phyloP scores from a whole-genome alignment of 2,329 filamentous ascomycete genomes.

The Davidsoniella australis region DNA sequence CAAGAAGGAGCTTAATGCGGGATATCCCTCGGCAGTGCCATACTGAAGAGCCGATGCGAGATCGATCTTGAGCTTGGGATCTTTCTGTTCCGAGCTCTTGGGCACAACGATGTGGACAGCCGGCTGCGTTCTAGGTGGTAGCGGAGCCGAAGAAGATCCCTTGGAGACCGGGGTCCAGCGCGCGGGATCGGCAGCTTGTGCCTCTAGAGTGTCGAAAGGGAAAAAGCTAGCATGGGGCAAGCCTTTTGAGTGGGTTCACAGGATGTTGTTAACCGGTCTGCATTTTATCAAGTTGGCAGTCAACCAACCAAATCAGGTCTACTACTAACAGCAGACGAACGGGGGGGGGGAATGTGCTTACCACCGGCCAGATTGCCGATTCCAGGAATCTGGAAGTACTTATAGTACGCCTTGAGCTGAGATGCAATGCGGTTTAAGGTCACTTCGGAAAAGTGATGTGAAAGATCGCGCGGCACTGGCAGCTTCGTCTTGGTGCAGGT shows the following conservation, averaged over 20 bases:
- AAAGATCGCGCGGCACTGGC: slow-evolving; percentile 48
- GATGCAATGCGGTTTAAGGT: slow-evolving; percentile 49
- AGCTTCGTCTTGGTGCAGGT: not conserved
- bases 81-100: slow-evolving; percentile 39
- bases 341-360: slow-evolving; percentile 21
- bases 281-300: not conserved
- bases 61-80: slow-evolving; percentile 57
- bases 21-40: slow-evolving; percentile 66
- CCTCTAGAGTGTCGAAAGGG: slow-evolving; percentile 80
- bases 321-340: not conserved
- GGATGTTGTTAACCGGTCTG: not conserved
- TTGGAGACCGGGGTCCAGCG: slow-evolving; percentile 46
- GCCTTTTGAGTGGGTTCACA: slow-evolving; percentile 28
- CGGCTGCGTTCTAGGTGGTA: slow-evolving; percentile 18
- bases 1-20: slow-evolving; percentile 59
- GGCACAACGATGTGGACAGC: slow-evolving; percentile 50
- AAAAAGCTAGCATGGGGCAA: slow-evolving; percentile 71
- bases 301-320: no score
- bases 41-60: slow-evolving; percentile 73
- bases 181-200: slow-evolving; percentile 55
- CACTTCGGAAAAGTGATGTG: slow-evolving; percentile 58
- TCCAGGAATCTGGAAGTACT: slow-evolving; percentile 55
- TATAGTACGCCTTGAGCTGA: slow-evolving; percentile 67
- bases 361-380: slow-evolving; percentile 46
- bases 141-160: slow-evolving; percentile 11